phyloP scores from a whole-genome alignment of 768 basidiomycete genomes.

The Lyophyllum shimeji region DNA sequence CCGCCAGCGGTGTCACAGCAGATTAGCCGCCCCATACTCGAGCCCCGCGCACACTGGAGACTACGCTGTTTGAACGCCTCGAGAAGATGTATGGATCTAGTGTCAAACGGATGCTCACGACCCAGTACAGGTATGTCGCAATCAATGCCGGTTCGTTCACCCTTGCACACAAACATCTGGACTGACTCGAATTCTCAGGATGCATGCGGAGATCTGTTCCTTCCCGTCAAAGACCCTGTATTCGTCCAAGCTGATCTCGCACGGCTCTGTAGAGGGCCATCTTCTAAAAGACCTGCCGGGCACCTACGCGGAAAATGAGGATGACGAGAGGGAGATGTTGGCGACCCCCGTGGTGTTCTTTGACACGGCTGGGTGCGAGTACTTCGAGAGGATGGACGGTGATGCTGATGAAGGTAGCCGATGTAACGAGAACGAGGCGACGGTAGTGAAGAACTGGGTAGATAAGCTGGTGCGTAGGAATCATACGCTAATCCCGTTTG shows the following conservation, averaged over 20 bases:
- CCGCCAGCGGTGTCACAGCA: conserved; percentile 7
- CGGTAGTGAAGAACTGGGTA: conserved; percentile 81
- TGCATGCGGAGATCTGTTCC: conserved; percentile 82
- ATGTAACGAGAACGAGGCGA: conserved; percentile 94
- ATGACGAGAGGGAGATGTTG: conserved; percentile 70
- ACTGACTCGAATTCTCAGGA: conserved; percentile 42
- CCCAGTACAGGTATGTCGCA: conserved; percentile 82
- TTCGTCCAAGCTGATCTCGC: conserved; percentile 63
- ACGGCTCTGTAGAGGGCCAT: conserved; percentile 68
- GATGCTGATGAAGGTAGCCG: conserved; percentile 88
- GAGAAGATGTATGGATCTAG: conserved; percentile 82
- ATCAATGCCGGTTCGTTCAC: not conserved
- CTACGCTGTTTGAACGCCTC: conserved; percentile 89
- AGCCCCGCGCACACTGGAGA: conserved; percentile 77
- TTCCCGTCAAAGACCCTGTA: conserved; percentile 89
- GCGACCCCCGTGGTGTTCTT: conserved; percentile 86
- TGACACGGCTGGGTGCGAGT: conserved; percentile 93
- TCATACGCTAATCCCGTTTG: no score
- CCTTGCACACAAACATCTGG: not conserved
- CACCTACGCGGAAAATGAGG: conserved; percentile 49
- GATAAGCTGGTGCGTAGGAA: conserved; percentile 59
- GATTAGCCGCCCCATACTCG: conserved; percentile 28
- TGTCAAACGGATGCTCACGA: conserved; percentile 84
- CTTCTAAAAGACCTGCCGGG: conserved; percentile 72
- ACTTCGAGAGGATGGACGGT: conserved; percentile 79